A percentile compares a stretch with the other conserved stretches of the same genome.
Conservation (phyloP, 257 asterid genomes). For the Haberlea rhodopensis region DNA sequence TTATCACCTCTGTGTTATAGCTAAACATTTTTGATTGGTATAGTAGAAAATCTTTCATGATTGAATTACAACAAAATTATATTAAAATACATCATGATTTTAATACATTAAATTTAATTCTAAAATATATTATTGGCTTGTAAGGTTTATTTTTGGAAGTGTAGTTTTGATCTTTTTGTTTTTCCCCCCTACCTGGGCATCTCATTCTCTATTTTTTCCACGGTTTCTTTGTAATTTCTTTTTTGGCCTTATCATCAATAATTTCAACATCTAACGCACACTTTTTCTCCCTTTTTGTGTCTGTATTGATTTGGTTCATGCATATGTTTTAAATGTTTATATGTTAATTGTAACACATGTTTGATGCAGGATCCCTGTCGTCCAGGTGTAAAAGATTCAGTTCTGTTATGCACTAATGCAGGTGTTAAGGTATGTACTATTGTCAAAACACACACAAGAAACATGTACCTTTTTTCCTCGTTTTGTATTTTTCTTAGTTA, state of each 20-base stretch:
- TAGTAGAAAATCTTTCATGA: background rate
- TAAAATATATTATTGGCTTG: background rate
- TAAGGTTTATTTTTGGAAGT: too few relatives aligned
- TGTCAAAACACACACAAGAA: background rate
- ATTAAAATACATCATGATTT: too few relatives aligned
- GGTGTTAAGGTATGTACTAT: constrained; percentile 71
- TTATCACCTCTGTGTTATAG: too few relatives aligned
- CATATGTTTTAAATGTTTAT: constrained; percentile 8
- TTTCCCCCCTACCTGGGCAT: background rate
- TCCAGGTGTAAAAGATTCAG: constrained; percentile 74
- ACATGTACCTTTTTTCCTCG: background rate
- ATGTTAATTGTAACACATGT: constrained; percentile 6
- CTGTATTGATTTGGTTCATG: too few relatives aligned
- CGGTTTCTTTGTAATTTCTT: background rate
- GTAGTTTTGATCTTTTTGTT: background rate
- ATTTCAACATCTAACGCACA: background rate
- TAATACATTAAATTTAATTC: background rate
- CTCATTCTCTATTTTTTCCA: background rate
- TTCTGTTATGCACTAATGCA: constrained; percentile 70
- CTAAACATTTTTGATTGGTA: too few relatives aligned
- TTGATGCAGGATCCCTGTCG: constrained; percentile 88
- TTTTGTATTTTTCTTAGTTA: constrained; percentile 14
- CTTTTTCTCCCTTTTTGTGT: background rate
- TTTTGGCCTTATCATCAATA: background rate
- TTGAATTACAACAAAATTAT: background rate